Conservation (phyloP, 2,329 filamentous ascomycete species). For the Ascocoryne sarcoides region DNA sequence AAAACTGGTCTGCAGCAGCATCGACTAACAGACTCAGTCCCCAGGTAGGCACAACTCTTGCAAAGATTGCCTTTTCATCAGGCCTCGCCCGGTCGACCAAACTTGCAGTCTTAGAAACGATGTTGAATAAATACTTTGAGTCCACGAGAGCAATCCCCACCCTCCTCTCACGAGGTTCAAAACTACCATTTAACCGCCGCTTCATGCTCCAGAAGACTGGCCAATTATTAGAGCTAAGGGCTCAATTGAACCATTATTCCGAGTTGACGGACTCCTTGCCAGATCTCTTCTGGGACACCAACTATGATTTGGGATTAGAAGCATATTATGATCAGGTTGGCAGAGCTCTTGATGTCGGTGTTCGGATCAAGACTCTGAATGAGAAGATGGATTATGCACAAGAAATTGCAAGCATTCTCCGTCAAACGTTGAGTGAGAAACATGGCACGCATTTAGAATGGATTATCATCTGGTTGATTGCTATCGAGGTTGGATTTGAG, state of each 20-base stretch:
- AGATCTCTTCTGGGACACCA: constrained; percentile 93
- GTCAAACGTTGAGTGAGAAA: constrained; percentile 83
- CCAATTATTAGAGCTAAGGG: constrained; percentile 78
- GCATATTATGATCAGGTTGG: constrained; percentile 94
- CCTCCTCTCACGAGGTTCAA: constrained; percentile 60
- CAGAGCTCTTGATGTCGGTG: constrained; percentile 79
- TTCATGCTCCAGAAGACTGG: constrained; percentile 93
- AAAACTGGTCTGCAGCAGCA: no score
- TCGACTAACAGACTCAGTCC: constrained; percentile 10
- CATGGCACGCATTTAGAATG: constrained; percentile 83
- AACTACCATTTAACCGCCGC: constrained; percentile 54
- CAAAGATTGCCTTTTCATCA: constrained; percentile 94
- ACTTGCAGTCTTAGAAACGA: constrained; percentile 79
- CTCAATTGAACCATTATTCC: constrained; percentile 92
- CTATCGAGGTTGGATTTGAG: constrained; percentile 86
- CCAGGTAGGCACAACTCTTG: constrained; percentile 56
- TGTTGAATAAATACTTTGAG: constrained; percentile 76
- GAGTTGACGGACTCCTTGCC: constrained; percentile 92
- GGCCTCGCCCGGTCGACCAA: constrained; percentile 90
- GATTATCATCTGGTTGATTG: constrained; percentile 92
- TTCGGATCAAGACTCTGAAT: constrained; percentile 84
- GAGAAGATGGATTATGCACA: constrained; percentile 98
- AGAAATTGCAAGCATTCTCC: constrained; percentile 82
- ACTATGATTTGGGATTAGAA: constrained; percentile 81
- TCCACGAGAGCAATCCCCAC: constrained; percentile 76